Conservation (phyloP, 768 basidiomycete genomes). For the Chiua virens region DNA sequence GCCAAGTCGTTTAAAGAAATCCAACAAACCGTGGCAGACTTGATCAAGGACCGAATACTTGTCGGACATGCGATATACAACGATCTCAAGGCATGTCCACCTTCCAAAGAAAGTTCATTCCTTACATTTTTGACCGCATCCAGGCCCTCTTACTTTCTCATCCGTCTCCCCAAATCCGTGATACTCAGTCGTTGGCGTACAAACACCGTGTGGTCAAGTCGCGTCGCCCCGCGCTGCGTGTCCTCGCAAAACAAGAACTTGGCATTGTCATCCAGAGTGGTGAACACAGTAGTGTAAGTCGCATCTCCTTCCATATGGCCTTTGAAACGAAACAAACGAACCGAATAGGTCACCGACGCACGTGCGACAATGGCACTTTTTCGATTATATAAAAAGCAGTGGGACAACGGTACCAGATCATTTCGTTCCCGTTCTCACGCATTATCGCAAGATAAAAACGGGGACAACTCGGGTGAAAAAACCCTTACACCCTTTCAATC, state of each 20-base stretch:
- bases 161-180: slow-evolving; percentile 59
- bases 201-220: slow-evolving; percentile 62
- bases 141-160: slow-evolving; percentile 70
- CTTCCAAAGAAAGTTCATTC: background rate
- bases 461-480: background rate
- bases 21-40: slow-evolving; percentile 71
- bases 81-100: slow-evolving; percentile 65
- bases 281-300: slow-evolving; percentile 84
- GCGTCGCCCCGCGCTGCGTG: slow-evolving; percentile 72
- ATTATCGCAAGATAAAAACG: background rate
- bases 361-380: slow-evolving; percentile 95
- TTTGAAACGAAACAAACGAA: background rate
- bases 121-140: background rate
- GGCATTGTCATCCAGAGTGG: slow-evolving; percentile 80
- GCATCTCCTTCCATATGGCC: background rate
- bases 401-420: slow-evolving; percentile 57
- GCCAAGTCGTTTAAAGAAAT: slow-evolving; percentile 79
- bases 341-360: slow-evolving; percentile 79
- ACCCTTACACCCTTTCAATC: background rate
- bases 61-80: slow-evolving; percentile 92
- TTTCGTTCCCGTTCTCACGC: background rate
- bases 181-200: slow-evolving; percentile 64
- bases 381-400: slow-evolving; percentile 75
- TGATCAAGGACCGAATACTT: slow-evolving; percentile 76
- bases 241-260: slow-evolving; percentile 77